phyloP scores from a whole-genome alignment of 148 eudicot species.

The Fagopyrum esculentum region DNA sequence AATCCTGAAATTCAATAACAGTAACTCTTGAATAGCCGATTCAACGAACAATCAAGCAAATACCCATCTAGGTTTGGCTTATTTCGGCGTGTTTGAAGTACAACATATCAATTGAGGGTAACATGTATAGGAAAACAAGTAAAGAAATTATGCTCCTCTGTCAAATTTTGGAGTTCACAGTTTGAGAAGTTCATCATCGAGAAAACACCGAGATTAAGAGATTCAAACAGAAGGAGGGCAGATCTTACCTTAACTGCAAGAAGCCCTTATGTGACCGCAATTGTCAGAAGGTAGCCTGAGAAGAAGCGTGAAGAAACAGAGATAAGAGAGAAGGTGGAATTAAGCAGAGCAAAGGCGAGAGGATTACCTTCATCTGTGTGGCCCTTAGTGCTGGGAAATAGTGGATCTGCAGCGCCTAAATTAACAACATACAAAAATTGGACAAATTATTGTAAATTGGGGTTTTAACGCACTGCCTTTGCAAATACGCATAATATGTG shows the following conservation, averaged over 20 bases:
- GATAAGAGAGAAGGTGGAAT: background rate
- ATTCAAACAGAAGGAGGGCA: background rate
- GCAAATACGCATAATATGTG: background rate
- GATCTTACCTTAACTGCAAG: background rate
- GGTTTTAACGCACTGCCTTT: background rate
- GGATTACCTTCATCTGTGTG: constrained; percentile 12
- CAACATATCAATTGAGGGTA: background rate
- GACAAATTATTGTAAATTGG: background rate
- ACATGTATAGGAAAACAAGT: background rate
- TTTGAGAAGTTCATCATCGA: background rate
- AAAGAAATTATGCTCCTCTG: too few species aligned
- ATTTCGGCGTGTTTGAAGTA: background rate
- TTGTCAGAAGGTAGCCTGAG: background rate
- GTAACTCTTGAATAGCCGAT: background rate
- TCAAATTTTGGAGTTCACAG: background rate
- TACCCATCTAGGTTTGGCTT: background rate
- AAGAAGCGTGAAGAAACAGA: background rate
- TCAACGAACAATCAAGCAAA: constrained; percentile 7
- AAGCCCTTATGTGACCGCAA: background rate
- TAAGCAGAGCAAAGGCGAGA: background rate
- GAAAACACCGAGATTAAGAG: background rate
- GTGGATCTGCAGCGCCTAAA: background rate
- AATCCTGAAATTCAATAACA: constrained; percentile 15
- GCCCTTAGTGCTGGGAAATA: background rate
- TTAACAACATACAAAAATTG: background rate